Conservation (phyloP, 257 asterid species). For the Jasminum sambac region DNA sequence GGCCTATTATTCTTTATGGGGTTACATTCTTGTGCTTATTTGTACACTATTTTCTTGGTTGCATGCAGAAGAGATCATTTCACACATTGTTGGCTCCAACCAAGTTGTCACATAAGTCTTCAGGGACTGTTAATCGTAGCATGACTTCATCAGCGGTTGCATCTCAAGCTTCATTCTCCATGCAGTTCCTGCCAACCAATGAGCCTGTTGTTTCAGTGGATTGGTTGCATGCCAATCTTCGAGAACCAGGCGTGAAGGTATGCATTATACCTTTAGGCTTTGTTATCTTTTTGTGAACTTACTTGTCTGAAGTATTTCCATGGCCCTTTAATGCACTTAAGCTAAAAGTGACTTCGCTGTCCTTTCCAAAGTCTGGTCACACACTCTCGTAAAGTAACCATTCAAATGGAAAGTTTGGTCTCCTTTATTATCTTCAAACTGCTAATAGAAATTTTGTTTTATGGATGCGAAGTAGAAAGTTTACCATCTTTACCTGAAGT, state of each 20-base stretch:
- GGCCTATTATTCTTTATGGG: not conserved
- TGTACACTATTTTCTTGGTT: conserved; percentile 11
- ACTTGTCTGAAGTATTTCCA: not conserved
- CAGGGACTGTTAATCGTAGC: conserved; percentile 34
- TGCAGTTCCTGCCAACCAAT: conserved; percentile 41
- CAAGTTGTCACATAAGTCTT: conserved; percentile 36
- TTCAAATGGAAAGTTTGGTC: not conserved
- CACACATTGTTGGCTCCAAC: conserved; percentile 34
- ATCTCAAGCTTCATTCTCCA: conserved; percentile 58
- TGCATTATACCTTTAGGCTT: conserved; percentile 1
- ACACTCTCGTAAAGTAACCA: not conserved
- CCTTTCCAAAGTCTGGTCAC: not conserved
- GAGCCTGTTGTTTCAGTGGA: conserved; percentile 95
- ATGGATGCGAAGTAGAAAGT: not conserved
- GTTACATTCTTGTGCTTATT: not conserved
- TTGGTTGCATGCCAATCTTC: conserved; percentile 89
- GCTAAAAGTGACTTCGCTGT: not conserved
- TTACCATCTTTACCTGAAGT: not conserved
- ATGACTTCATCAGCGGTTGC: conserved; percentile 61
- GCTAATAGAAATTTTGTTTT: not conserved
- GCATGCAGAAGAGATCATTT: conserved; percentile 47
- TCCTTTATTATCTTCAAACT: not conserved
- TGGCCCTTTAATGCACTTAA: not conserved
- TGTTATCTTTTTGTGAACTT: conserved; percentile 7
- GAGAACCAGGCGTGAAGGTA: conserved; percentile 83